These are phyloP conservation scores for Scedosporium boydii DNA, from an alignment of 2,329 filamentous ascomycete genomes.

Conservation along the genomic window DNA sequence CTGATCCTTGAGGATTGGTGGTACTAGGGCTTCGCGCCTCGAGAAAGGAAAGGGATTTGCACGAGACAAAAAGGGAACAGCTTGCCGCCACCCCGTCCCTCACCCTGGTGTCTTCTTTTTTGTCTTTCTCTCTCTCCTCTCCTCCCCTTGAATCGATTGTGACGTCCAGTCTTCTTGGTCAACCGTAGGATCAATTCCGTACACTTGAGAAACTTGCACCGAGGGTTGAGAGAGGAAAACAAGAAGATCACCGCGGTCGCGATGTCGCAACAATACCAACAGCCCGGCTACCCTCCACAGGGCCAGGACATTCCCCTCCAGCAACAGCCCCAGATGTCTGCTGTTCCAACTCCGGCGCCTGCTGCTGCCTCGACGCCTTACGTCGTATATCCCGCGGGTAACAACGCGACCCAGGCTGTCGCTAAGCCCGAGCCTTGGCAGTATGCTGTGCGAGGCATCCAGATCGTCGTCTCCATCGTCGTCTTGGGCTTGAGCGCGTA, in stretches of 20 bases:
- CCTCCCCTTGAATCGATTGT: neutral
- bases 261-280: constrained; percentile 7
- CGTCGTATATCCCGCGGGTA: neutral
- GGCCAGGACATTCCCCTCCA: neutral
- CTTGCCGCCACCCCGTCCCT: neutral
- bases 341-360: neutral
- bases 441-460: constrained; percentile 27
- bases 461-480: constrained; percentile 31
- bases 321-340: neutral
- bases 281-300: constrained; percentile 2
- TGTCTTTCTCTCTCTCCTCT: neutral
- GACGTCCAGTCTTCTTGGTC: neutral
- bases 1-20: no score
- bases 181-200: no score
- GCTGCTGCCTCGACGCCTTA: neutral
- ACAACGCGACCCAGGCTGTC: constrained; percentile 11
- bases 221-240: neutral
- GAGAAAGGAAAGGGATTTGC: no score
- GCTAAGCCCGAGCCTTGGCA: constrained; percentile 34
- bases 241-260: neutral
- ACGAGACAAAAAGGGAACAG: neutral
- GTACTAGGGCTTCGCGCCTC: no score
- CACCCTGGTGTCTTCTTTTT: neutral
- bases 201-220: no score
- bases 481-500: constrained; percentile 31